Conservation (phyloP, 805 yeast species). For the Millerago galiae region DNA sequence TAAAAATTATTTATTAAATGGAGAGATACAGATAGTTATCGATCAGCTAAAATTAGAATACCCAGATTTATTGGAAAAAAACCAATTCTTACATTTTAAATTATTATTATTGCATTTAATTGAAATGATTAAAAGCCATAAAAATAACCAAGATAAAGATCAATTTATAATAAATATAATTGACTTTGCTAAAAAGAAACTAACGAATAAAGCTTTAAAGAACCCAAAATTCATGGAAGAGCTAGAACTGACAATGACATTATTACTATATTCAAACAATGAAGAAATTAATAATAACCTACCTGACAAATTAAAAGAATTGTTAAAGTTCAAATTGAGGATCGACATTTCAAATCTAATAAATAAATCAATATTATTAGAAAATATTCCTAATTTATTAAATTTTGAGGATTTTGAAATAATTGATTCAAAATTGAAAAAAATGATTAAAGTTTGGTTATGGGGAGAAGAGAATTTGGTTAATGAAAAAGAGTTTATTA, state of each 20-base stretch:
- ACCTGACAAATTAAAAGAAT: slow-evolving; percentile 47
- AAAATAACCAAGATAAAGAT: slow-evolving; percentile 29
- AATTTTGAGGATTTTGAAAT: slow-evolving; percentile 8
- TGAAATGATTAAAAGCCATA: slow-evolving; percentile 59
- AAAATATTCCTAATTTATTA: slow-evolving; percentile 12
- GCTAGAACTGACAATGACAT: slow-evolving; percentile 78
- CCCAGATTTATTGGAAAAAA: slow-evolving; percentile 59
- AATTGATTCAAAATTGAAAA: slow-evolving; percentile 36
- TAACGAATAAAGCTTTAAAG: slow-evolving; percentile 55
- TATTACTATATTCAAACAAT: slow-evolving; percentile 45
- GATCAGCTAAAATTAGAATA: slow-evolving; percentile 48
- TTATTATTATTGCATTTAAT: slow-evolving; percentile 66
- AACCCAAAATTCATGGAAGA: slow-evolving; percentile 58
- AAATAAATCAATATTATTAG: slow-evolving; percentile 52
- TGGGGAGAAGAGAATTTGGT: slow-evolving; percentile 40
- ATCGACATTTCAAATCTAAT: slow-evolving; percentile 63
- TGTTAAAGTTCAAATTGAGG: slow-evolving; percentile 57
- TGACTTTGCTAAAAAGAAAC: slow-evolving; percentile 52
- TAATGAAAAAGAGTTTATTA: background rate
- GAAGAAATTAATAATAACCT: slow-evolving; percentile 23
- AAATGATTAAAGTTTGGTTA: slow-evolving; percentile 54
- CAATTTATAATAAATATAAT: slow-evolving; percentile 48
- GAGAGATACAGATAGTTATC: slow-evolving; percentile 56
- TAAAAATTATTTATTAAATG: slow-evolving; percentile 47
- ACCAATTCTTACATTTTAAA: slow-evolving; percentile 63